Evolutionary conservation across 305 asterid genomes (phyloP).

Genomic region (Euphrasia arctica): DNA sequence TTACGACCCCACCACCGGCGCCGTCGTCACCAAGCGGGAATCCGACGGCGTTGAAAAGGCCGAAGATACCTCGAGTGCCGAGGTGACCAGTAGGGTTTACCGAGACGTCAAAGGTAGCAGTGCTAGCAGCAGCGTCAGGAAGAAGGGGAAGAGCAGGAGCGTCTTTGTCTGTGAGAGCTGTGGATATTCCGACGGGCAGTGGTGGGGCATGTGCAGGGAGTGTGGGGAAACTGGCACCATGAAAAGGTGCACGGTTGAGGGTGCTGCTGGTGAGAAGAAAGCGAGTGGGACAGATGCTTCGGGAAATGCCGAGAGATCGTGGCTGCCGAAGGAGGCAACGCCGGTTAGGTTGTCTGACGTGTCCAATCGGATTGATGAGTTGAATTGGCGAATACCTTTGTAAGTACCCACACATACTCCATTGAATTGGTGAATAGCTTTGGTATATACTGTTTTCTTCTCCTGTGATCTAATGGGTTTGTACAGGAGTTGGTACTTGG

Average conservation of each 20-base stretch:
- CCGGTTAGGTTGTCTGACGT: constrained; percentile 75
- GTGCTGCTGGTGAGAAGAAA: constrained; percentile 36
- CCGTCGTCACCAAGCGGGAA: constrained; percentile 40
- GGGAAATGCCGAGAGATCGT: constrained; percentile 50
- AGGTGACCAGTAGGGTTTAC: constrained; percentile 41
- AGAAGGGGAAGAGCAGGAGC: constrained; percentile 56
- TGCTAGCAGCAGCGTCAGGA: constrained; percentile 36
- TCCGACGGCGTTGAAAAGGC: constrained; percentile 21
- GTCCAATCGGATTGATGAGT: constrained; percentile 41
- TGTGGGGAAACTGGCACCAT: constrained; percentile 63
- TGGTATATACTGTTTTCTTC: not conserved
- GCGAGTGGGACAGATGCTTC: constrained; percentile 52
- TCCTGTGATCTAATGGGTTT: not conserved
- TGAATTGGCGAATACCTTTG: constrained; percentile 78
- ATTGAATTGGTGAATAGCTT: not conserved
- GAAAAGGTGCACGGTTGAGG: constrained; percentile 48
- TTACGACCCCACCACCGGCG: constrained; percentile 57
- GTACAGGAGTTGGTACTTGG: too few relatives aligned
- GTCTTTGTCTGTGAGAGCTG: constrained; percentile 76
- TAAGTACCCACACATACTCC: constrained; percentile 30
- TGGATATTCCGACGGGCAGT: constrained; percentile 83
- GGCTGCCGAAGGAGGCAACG: constrained; percentile 53
- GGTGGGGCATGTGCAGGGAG: constrained; percentile 94
- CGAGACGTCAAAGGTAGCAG: constrained; percentile 47
- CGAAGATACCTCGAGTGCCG: constrained; percentile 19